Base-by-base conservation (phyloP, 73 alveolate species). In the Diophrys sp. region DNA sequence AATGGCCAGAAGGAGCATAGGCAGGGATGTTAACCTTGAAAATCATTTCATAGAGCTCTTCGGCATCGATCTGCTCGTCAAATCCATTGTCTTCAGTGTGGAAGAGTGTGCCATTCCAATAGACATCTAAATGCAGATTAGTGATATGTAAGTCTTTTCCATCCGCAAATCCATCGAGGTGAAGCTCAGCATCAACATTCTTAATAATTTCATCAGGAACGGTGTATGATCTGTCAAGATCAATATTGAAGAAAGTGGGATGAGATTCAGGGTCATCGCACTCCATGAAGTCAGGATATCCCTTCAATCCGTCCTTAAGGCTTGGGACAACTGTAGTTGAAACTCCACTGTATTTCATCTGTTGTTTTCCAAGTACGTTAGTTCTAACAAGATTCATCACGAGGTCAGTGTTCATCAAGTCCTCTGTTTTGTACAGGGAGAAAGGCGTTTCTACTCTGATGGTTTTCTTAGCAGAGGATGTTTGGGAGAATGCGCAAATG, bases 1-100 rank as follows among this genome's bases (percentile, higher is more conserved):
- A 77, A 31, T 73, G 76, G 2, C 85, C 85, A 31, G 85, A 77
- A 28, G 85, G 85, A 27, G 85, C 85, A 27, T 54, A 77, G 5
- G 73, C 71, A 1, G 85, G 85, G 55, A 77, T 70, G 23, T 28
- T 25, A 32, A 62, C 31, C 26, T 32, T 66, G 31, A 77, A 77
- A 25, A 31, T 73, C 14, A 73, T 71, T 44, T 73, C 81, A 25
- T 73, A 73, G 18, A 72, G 81, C 29, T 73, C 81, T 73, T 73
- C 71, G 18, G 33, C 81, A 25, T 73, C 73, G 33, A 73, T 25
- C 1, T 73, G 31, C 1, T 73, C 81, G 54, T 57, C 73, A 30
- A 77, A 66, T 2, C 23, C 33, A 29, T 77, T 53, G 71, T 77
- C 78, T 66, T 77, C 85, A 27, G 85, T 23, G 71, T 77, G 85